These are phyloP conservation scores for Kazachstania africana DNA, from an alignment of 805 yeast genomes.

Conservation along the genomic window DNA sequence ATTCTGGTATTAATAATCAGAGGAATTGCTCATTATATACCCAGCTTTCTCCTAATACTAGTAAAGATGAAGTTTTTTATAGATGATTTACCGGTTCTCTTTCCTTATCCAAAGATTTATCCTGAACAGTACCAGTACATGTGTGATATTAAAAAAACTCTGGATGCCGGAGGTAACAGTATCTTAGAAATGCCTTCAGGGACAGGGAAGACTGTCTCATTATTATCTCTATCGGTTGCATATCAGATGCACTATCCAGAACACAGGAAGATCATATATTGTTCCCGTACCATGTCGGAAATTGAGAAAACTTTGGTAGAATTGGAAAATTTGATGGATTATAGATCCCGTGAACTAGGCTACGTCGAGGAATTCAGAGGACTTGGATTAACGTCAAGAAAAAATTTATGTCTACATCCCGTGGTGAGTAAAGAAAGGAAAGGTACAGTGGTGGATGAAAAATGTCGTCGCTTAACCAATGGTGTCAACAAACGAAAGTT, in stretches of 20 bases:
- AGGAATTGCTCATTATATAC: no score
- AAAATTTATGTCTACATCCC: slow-evolving; percentile 88
- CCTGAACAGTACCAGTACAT: slow-evolving; percentile 98
- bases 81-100: slow-evolving; percentile 89
- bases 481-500: slow-evolving; percentile 68
- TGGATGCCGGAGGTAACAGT: slow-evolving; percentile 95
- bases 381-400: slow-evolving; percentile 85
- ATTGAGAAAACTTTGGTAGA: slow-evolving; percentile 95
- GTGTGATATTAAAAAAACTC: slow-evolving; percentile 86
- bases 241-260: slow-evolving; percentile 93
- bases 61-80: slow-evolving; percentile 65
- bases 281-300: slow-evolving; percentile 99
- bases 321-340: slow-evolving; percentile 78
- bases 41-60: no score
- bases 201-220: slow-evolving; percentile 92
- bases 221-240: slow-evolving; percentile 84
- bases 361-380: slow-evolving; percentile 86
- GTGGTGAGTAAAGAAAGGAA: slow-evolving; percentile 75
- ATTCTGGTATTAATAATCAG: no score
- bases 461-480: slow-evolving; percentile 87
- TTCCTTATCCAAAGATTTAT: slow-evolving; percentile 92
- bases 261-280: slow-evolving; percentile 80
- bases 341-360: slow-evolving; percentile 72
- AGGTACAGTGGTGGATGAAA: slow-evolving; percentile 90
- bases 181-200: slow-evolving; percentile 99